A percentile compares a stretch with the other conserved stretches of the same genome.
Evolutionary conservation across 1,139 yeast genomes (phyloP).

Genomic region (Debaryomyces singareniensis): DNA sequence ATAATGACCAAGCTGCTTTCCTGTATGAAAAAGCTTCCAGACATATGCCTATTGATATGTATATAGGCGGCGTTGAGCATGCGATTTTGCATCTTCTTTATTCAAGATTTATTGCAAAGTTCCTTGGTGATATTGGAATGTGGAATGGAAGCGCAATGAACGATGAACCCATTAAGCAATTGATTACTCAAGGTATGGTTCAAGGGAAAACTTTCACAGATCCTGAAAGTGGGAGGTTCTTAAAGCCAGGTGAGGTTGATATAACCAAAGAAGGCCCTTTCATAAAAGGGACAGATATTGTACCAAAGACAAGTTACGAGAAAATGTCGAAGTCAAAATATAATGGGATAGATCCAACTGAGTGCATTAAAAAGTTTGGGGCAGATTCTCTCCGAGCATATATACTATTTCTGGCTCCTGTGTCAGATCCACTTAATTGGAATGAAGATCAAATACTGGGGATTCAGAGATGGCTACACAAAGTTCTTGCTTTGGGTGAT

Average conservation of each 20-base stretch:
- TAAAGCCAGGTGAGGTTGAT: conserved; percentile 69
- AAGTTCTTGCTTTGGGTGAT: conserved; percentile 44
- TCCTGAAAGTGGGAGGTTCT: conserved; percentile 65
- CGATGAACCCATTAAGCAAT: conserved; percentile 74
- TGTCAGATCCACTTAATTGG: conserved; percentile 79
- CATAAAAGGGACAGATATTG: conserved; percentile 43
- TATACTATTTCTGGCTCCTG: conserved; percentile 89
- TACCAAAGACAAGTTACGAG: conserved; percentile 60
- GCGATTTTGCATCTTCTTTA: conserved; percentile 88
- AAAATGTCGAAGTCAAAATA: conserved; percentile 95
- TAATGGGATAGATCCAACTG: conserved; percentile 88
- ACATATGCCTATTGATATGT: conserved; percentile 78
- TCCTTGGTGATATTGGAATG: conserved; percentile 54
- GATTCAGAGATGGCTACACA: conserved; percentile 75
- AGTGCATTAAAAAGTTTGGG: conserved; percentile 73
- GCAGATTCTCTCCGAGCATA: conserved; percentile 96
- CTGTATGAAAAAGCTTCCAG: conserved; percentile 42
- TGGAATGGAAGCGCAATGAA: conserved; percentile 36
- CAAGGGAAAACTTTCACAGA: conserved; percentile 81
- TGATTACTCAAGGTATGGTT: conserved; percentile 97
- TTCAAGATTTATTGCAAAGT: conserved; percentile 78
- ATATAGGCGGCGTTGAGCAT: conserved; percentile 94
- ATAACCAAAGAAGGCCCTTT: conserved; percentile 31
- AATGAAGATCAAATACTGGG: conserved; percentile 85
- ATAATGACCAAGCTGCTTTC: conserved; percentile 53